These are phyloP conservation scores for Leishmania arabica DNA, from an alignment of 208 protist species.

Conservation along the genomic window DNA sequence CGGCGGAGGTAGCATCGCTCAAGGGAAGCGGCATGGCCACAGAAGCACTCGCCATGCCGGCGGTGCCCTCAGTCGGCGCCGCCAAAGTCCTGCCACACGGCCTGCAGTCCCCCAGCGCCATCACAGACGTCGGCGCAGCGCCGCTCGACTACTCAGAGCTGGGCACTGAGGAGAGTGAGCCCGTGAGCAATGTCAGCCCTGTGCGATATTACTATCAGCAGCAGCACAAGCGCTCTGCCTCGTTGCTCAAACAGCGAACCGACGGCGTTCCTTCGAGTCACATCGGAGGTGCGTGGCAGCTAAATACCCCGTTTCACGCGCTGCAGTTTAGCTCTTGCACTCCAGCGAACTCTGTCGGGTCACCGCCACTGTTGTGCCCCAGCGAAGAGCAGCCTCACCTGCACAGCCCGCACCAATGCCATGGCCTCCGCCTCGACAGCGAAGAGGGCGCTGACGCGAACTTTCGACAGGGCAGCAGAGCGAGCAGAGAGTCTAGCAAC, in stretches of 20 bases:
- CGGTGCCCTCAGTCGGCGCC: background rate
- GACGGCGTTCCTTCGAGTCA: background rate
- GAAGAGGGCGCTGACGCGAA: background rate
- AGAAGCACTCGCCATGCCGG: background rate
- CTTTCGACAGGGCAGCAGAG: background rate
- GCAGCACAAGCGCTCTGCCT: background rate
- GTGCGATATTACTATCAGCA: background rate
- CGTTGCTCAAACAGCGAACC: background rate
- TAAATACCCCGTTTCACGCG: slow-evolving; percentile 20
- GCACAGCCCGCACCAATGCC: background rate
- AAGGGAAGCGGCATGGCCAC: background rate
- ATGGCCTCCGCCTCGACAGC: background rate
- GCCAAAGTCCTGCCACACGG: slow-evolving; percentile 25
- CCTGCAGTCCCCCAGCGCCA: slow-evolving; percentile 27
- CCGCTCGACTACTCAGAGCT: slow-evolving; percentile 1
- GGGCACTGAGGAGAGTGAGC: background rate
- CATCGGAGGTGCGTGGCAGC: background rate
- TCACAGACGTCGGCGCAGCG: slow-evolving; percentile 12
- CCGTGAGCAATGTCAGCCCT: background rate
- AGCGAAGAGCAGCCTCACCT: background rate
- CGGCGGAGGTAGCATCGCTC: background rate
- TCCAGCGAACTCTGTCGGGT: background rate
- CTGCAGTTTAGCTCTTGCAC: slow-evolving; percentile 19
- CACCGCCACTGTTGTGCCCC: slow-evolving; percentile 11
- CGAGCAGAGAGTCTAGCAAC: background rate